A percentile compares a stretch with the other conserved stretches of the same genome.
These are phyloP conservation scores for Pseudozyma sp. DNA, from an alignment of 1,284 basidiomycete species.

Conservation along the genomic window DNA sequence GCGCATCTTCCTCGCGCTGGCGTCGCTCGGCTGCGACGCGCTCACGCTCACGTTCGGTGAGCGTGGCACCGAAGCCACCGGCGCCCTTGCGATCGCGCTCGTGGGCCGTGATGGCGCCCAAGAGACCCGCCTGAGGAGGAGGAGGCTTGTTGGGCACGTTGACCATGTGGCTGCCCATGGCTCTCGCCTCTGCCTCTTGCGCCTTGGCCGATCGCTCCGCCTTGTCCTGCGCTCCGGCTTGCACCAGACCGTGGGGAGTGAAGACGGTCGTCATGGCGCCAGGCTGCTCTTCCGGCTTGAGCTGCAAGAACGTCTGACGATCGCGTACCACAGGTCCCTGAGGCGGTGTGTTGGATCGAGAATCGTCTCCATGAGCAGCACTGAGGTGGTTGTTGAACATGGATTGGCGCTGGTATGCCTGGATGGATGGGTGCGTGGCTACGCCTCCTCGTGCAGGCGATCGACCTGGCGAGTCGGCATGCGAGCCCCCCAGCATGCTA, in stretches of 20 bases:
- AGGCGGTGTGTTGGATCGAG: slow-evolving; percentile 51
- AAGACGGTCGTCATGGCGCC: slow-evolving; percentile 73
- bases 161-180: slow-evolving; percentile 87
- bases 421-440: slow-evolving; percentile 38
- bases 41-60: slow-evolving; percentile 94
- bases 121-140: slow-evolving; percentile 91
- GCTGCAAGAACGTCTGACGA: slow-evolving; percentile 63
- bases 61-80: slow-evolving; percentile 89
- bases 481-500: slow-evolving; percentile 19
- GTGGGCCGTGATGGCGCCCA: slow-evolving; percentile 94
- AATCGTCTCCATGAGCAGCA: slow-evolving; percentile 52
- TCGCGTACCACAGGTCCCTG: slow-evolving; percentile 36
- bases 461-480: slow-evolving; percentile 36
- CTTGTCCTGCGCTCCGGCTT: slow-evolving; percentile 93
- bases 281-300: slow-evolving; percentile 61
- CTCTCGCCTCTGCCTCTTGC: slow-evolving; percentile 90
- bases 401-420: slow-evolving; percentile 49
- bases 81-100: slow-evolving; percentile 93
- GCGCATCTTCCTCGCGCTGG: slow-evolving; percentile 89
- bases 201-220: slow-evolving; percentile 93
- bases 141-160: slow-evolving; percentile 94
- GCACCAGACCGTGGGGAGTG: slow-evolving; percentile 90
- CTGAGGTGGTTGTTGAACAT: slow-evolving; percentile 58
- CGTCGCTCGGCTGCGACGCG: slow-evolving; percentile 74
- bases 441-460: slow-evolving; percentile 27